Conservation (phyloP, 1,139 yeast species). For the Saccharomyces hybrid region DNA sequence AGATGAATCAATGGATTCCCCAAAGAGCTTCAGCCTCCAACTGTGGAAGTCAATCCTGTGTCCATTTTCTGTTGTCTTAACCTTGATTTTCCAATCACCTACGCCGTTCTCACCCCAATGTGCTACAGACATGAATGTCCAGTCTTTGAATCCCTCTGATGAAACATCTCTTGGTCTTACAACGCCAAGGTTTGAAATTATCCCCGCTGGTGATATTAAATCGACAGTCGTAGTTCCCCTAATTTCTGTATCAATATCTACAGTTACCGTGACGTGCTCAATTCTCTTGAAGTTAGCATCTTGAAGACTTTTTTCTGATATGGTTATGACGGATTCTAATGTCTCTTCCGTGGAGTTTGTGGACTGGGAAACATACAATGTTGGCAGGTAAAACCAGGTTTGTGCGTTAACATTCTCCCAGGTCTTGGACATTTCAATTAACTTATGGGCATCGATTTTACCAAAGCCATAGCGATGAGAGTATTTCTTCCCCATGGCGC, state of each 20-base stretch:
- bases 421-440: conserved; percentile 65
- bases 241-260: conserved; percentile 53
- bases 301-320: conserved; percentile 44
- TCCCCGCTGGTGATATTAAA: conserved; percentile 68
- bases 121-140: conserved; percentile 98
- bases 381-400: conserved; percentile 57
- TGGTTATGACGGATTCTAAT: conserved; percentile 38
- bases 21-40: conserved; percentile 80
- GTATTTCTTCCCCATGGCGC: conserved; percentile 50
- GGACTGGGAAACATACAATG: conserved; percentile 19
- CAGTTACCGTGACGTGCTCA: conserved; percentile 82
- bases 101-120: conserved; percentile 89
- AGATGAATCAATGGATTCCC: conserved; percentile 59
- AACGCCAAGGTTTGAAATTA: conserved; percentile 68
- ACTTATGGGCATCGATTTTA: conserved; percentile 69
- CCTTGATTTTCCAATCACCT: conserved; percentile 78
- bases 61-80: conserved; percentile 39
- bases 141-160: conserved; percentile 54
- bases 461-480: conserved; percentile 93
- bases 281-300: conserved; percentile 56
- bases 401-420: conserved; percentile 90
- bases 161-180: conserved; percentile 53
- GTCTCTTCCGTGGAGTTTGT: conserved; percentile 24
- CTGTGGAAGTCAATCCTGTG: conserved; percentile 45
- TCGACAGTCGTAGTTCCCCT: conserved; percentile 68